phyloP scores from a whole-genome alignment of 148 eudicot genomes.

The Suaeda aralocaspica region DNA sequence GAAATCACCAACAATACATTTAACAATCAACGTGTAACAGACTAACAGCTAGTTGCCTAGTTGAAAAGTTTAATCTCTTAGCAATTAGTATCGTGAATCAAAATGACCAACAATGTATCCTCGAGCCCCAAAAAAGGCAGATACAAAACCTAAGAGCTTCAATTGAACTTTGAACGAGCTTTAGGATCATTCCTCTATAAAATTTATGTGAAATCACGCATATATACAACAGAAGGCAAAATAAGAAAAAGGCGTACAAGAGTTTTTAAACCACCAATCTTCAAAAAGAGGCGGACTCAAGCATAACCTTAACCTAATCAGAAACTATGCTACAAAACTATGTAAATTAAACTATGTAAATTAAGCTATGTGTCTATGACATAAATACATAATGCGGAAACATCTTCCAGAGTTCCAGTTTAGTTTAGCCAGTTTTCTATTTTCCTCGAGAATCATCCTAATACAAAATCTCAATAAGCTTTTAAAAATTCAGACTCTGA shows the following conservation, averaged over 20 bases:
- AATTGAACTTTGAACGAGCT: not conserved
- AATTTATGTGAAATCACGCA: too few relatives aligned
- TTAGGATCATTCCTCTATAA: not conserved
- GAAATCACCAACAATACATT: not conserved
- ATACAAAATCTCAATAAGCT: not conserved
- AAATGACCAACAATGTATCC: not conserved
- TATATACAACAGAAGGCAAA: too few relatives aligned
- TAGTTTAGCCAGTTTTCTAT: not conserved
- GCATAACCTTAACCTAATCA: not conserved
- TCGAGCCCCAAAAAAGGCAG: not conserved
- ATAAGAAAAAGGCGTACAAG: too few relatives aligned
- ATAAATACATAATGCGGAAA: not conserved
- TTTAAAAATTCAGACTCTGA: not conserved
- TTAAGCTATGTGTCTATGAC: not conserved
- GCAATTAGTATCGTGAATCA: not conserved
- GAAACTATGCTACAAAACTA: not conserved
- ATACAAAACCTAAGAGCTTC: not conserved
- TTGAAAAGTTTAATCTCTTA: not conserved
- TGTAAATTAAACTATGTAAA: not conserved
- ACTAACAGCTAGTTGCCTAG: not conserved
- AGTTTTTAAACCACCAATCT: not conserved
- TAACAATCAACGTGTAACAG: not conserved
- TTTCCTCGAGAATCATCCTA: not conserved
- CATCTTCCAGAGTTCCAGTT: too few relatives aligned
- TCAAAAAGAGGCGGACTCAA: not conserved